Percentiles rank a stretch among this genome's conserved stretches.
These are phyloP conservation scores for Salix dunnii DNA, from an alignment of 345 rosid genomes.

Conservation along the genomic window DNA sequence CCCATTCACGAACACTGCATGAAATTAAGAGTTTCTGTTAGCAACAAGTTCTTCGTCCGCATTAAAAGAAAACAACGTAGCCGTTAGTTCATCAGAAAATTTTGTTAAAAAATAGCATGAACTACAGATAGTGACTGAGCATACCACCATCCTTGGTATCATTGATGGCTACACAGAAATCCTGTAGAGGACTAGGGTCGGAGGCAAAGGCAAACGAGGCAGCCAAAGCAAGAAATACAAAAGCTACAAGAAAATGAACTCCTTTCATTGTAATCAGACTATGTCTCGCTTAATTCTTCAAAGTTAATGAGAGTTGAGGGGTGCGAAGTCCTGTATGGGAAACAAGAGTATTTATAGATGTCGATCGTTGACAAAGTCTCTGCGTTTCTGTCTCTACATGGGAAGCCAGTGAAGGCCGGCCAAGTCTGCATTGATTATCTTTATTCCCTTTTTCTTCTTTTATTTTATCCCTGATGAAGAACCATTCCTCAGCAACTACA, in stretches of 20 bases:
- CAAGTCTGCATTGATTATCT: not conserved
- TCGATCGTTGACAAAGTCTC: not conserved
- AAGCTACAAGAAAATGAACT: not conserved
- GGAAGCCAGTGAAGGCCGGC: not conserved
- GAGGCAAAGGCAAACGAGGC: conserved; percentile 2
- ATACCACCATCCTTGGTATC: not conserved
- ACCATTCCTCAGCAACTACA: not conserved
- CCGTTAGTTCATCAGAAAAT: too few relatives aligned
- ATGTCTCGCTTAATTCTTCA: not conserved
- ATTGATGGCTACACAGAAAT: conserved; percentile 11
- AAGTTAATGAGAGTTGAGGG: not conserved
- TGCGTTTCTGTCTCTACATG: not conserved
- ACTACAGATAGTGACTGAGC: not conserved
- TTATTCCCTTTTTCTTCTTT: too few relatives aligned
- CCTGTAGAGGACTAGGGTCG: conserved; percentile 17
- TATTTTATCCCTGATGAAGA: not conserved
- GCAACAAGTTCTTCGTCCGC: too few relatives aligned
- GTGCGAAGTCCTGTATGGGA: not conserved
- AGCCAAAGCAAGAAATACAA: not conserved
- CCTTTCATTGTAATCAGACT: not conserved
- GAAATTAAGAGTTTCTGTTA: too few relatives aligned
- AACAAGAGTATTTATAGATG: conserved; percentile 5
- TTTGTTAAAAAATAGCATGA: too few relatives aligned
- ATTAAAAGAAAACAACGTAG: too few relatives aligned
- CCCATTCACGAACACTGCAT: conserved; percentile 6